phyloP scores from a whole-genome alignment of 1,284 basidiomycete genomes.

The Ustilago crameri region DNA sequence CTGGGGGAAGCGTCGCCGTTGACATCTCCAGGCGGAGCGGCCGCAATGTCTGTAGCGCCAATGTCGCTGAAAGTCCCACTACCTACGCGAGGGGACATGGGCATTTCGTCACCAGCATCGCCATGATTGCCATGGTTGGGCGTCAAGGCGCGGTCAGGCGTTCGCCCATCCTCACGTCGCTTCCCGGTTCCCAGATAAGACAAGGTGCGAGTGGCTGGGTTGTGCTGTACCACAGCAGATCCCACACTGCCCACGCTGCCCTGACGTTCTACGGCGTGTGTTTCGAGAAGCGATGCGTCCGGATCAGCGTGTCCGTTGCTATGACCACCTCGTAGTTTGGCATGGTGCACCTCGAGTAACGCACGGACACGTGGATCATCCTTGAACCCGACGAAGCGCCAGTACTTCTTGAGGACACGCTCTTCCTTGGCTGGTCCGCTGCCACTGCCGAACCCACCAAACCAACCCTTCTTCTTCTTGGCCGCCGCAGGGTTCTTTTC shows the following conservation, averaged over 20 bases:
- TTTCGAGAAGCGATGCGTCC: conserved; percentile 6
- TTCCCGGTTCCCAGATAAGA: conserved; percentile 45
- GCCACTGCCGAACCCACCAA: conserved; percentile 45
- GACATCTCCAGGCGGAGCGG: conserved; percentile 38
- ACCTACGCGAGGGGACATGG: conserved; percentile 32
- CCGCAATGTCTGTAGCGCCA: conserved; percentile 34
- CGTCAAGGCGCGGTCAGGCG: conserved; percentile 45
- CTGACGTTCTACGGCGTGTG: conserved; percentile 22
- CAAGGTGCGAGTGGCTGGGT: conserved; percentile 43
- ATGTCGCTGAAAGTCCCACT: conserved; percentile 29
- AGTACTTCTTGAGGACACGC: conserved; percentile 65
- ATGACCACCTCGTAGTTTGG: conserved; percentile 28
- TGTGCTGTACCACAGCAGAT: conserved; percentile 53
- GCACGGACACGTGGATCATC: conserved; percentile 59
- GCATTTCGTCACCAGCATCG: conserved; percentile 25
- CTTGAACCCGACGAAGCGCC: conserved; percentile 69
- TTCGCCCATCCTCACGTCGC: conserved; percentile 27
- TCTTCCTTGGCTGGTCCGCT: conserved; percentile 54
- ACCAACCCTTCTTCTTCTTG: conserved; percentile 58
- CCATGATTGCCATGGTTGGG: conserved; percentile 44
- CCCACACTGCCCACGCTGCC: conserved; percentile 39
- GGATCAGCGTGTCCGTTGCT: conserved; percentile 8
- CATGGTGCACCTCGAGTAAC: conserved; percentile 55
- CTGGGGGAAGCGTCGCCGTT: conserved; percentile 4
- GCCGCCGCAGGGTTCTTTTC: conserved; percentile 10